Conservation (phyloP, 2,329 filamentous ascomycete genomes). For the Phaeosphaeriaceae sp. region DNA sequence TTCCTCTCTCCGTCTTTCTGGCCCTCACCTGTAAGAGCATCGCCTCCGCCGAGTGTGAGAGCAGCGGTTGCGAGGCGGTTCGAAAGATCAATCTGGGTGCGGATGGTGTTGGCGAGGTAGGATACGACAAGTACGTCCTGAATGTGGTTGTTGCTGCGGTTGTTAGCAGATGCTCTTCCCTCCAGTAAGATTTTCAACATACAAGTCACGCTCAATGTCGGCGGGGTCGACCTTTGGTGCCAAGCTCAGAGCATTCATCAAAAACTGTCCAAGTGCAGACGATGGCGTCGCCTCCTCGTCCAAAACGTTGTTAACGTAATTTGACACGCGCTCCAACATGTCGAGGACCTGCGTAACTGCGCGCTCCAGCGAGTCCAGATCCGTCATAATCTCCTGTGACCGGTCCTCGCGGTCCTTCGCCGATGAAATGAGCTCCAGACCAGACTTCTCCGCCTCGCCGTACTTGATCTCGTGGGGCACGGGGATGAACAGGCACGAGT, state of each 20-base stretch:
- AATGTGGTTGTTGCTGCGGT: conserved; percentile 88
- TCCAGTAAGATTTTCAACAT: conserved; percentile 45
- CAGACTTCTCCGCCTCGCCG: conserved; percentile 77
- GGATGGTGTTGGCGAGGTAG: conserved; percentile 97
- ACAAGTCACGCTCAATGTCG: conserved; percentile 95
- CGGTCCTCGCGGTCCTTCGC: conserved; percentile 82
- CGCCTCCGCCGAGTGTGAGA: conserved; percentile 55
- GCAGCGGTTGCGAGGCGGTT: conserved; percentile 81
- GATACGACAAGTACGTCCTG: conserved; percentile 98
- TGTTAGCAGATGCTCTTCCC: conserved; percentile 33
- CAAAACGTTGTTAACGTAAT: conserved; percentile 90
- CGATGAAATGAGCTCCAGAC: conserved; percentile 81
- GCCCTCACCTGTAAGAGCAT: conserved; percentile 44
- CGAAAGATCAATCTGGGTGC: conserved; percentile 97
- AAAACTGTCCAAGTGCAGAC: conserved; percentile 89
- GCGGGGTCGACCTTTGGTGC: conserved; percentile 92
- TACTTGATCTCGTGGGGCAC: conserved; percentile 95
- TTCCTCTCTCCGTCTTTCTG: conserved; percentile 43
- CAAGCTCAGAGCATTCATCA: conserved; percentile 91
- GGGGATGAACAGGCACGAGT: conserved; percentile 96
- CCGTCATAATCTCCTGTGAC: conserved; percentile 75
- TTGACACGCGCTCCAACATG: conserved; percentile 88
- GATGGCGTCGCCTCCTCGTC: conserved; percentile 92
- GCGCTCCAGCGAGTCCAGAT: conserved; percentile 87
- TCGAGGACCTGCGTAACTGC: conserved; percentile 86